Base-by-base conservation (phyloP, 2,329 filamentous ascomycete species). In the Westerdykella ornata region DNA sequence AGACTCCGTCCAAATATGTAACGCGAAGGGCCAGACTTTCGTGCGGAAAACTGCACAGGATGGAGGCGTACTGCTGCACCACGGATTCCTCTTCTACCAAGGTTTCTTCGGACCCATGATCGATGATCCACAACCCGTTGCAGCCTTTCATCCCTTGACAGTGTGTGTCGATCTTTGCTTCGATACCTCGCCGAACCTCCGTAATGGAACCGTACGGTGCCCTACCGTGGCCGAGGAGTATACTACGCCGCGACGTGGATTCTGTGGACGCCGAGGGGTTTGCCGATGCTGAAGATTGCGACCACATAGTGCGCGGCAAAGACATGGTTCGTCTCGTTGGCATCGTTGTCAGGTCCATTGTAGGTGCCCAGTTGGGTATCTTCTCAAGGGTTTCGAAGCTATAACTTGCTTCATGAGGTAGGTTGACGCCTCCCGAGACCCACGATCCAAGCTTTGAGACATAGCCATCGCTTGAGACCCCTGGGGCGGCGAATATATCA, bases 401-500 rank as follows among this genome's bases (percentile, higher is more conserved):
- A 33, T 57, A 37, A 68, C 74, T 42, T 35, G 44, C 49, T 18
- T 73, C 63, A 45, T 76, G 67, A 49, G 80, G 75, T 39, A 81
- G 74, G 43, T 79, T 67, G 70, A 81, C 52, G 28, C 61, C 53
- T 48, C 62, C 45, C 19, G 46, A 43, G n/a, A 51, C 54, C 54
- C 62, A 65, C 8, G 56, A 48, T 52, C 74, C 68, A 63, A 85
- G 81, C 65, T 81, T 79, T 70, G 84, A 90, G 5, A 92, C 73
- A 1, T 82, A 81, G 5, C 89, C 89, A 45, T 82, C 78, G 7
- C 88, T 85, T 39, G 82, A 84, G 49, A 85, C 82, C 1, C 90
- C 88, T 4, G 84, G 85, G 36, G 84, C 79, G 28, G 94, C 76
- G 35, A 95, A 70, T n/a, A 94, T 75, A 60, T 95, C 89, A 2